Conservation (phyloP, 257 asterid genomes). For the Solanum neorickii region DNA sequence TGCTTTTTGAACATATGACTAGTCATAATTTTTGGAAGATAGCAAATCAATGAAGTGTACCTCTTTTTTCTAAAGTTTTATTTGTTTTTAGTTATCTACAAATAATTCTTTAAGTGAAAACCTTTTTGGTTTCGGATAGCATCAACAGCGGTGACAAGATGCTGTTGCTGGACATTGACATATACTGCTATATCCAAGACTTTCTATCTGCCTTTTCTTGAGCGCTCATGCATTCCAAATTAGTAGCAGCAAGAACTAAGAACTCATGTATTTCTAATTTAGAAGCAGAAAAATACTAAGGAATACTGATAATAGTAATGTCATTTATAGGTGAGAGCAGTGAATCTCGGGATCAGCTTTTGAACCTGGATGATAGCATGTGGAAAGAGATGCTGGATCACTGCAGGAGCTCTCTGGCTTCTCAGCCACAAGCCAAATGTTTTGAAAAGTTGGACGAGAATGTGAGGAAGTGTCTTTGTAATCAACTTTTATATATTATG, state of each 20-base stretch:
- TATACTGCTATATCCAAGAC: background rate
- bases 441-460: constrained; percentile 11
- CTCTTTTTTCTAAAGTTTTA: background rate
- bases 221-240: background rate
- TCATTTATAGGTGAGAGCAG: constrained; percentile 30
- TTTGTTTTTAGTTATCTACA: background rate
- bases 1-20: background rate
- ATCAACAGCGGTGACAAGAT: background rate
- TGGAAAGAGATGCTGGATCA: constrained; percentile 52
- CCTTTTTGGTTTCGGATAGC: background rate
- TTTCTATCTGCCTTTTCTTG: background rate
- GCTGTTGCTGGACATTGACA: background rate
- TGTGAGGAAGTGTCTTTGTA: constrained; percentile 15
- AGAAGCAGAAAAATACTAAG: constrained; percentile 10
- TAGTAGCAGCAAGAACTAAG: background rate
- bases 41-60: background rate
- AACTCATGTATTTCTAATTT: background rate
- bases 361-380: constrained; percentile 25
- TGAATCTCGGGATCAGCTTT: constrained; percentile 20
- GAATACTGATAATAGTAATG: background rate
- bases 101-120: background rate
- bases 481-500: background rate
- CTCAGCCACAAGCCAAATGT: constrained; percentile 22
- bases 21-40: background rate
- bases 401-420: constrained; percentile 24